Conservation (phyloP, 345 rosid genomes). For the Salix koriyanagi region DNA sequence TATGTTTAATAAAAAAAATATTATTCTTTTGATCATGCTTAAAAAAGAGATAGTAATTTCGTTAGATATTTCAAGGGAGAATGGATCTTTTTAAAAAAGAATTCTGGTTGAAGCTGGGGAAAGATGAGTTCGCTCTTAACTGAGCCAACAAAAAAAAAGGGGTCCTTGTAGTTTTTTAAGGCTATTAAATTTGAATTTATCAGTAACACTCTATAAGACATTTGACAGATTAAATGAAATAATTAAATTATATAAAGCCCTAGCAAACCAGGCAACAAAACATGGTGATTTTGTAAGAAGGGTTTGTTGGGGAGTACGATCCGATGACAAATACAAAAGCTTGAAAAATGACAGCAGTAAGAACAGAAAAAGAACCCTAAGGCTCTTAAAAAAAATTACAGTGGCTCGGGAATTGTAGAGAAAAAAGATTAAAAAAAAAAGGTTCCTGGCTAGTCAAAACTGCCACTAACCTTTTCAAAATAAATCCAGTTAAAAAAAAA, state of each 20-base stretch:
- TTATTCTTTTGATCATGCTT: too few relatives aligned
- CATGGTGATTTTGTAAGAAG: background rate
- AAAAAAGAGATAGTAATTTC: too few relatives aligned
- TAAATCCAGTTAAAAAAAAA: background rate
- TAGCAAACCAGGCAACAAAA: background rate
- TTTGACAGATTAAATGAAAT: background rate
- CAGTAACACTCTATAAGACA: background rate
- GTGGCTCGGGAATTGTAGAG: background rate
- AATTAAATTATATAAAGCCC: background rate
- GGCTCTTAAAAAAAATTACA: conserved; percentile 1
- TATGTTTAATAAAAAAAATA: too few relatives aligned
- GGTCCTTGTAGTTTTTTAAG: too few relatives aligned
- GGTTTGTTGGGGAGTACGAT: background rate
- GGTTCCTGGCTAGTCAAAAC: conserved; percentile 11
- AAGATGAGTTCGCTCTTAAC: too few relatives aligned
- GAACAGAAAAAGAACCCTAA: background rate
- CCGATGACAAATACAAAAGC: background rate
- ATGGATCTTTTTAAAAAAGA: too few relatives aligned
- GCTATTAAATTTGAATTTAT: too few relatives aligned
- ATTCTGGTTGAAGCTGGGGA: too few relatives aligned
- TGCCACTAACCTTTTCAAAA: conserved; percentile 7
- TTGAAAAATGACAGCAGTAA: conserved; percentile 4
- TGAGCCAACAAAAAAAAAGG: too few relatives aligned
- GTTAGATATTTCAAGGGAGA: too few relatives aligned
- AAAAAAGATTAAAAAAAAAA: background rate